phyloP scores from a whole-genome alignment of 257 asterid species.

The Solanum boliviense region DNA sequence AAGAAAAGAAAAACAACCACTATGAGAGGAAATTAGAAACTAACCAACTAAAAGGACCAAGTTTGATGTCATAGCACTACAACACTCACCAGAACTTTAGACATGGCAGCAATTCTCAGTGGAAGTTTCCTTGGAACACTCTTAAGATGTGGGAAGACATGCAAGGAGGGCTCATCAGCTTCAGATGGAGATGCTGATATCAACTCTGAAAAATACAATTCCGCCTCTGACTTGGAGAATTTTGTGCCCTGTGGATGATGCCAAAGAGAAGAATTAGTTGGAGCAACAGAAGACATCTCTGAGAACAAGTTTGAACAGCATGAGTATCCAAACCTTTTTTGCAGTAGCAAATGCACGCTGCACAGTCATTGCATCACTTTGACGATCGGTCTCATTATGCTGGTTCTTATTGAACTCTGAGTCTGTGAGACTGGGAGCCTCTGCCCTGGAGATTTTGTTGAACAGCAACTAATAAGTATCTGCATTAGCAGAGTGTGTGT shows the following conservation, averaged over 20 bases:
- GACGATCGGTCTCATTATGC: conserved; percentile 63
- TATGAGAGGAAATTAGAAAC: not conserved
- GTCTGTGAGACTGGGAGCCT: conserved; percentile 46
- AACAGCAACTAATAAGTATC: conserved; percentile 9
- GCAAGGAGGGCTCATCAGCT: conserved; percentile 29
- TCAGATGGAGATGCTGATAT: conserved; percentile 46
- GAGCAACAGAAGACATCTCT: conserved; percentile 5
- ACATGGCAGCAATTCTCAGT: conserved; percentile 81
- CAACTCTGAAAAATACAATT: conserved; percentile 53
- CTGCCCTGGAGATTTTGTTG: conserved; percentile 37
- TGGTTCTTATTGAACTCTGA: conserved; percentile 39
- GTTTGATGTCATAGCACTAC: not conserved
- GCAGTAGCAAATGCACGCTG: conserved; percentile 87
- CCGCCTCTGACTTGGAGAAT: conserved; percentile 59
- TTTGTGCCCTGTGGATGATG: conserved; percentile 45
- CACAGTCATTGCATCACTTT: conserved; percentile 80
- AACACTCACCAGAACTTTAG: conserved; percentile 69
- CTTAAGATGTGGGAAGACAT: conserved; percentile 72
- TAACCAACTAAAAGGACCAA: not conserved
- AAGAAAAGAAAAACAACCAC: not conserved
- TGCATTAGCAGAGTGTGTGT: not conserved
- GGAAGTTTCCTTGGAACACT: conserved; percentile 64
- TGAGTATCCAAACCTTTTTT: conserved; percentile 38
- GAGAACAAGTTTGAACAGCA: not conserved
- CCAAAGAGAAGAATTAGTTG: conserved; percentile 9